phyloP scores from a whole-genome alignment of 495 filamentous ascomycete genomes.

The Aspergillus steynii region DNA sequence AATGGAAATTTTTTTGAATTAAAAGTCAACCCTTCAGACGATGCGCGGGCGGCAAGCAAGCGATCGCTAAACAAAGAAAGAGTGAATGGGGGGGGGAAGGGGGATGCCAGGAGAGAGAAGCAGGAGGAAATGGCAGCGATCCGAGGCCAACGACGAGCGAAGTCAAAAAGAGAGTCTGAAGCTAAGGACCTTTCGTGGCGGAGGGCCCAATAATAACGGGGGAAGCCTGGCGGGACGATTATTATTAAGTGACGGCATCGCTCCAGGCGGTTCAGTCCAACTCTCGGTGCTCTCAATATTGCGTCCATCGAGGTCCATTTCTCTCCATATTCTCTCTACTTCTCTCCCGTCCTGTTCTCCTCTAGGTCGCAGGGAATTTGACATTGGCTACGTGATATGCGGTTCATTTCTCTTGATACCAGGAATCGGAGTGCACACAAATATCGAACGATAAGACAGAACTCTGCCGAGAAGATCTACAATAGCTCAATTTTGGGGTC shows the following conservation, averaged over 20 bases:
- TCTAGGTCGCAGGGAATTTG: too few relatives aligned
- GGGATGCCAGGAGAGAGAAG: neutral
- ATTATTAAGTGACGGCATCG: constrained; percentile 14
- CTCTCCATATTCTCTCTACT: neutral
- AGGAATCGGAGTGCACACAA: too few relatives aligned
- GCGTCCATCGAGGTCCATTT: neutral
- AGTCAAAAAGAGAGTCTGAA: constrained; percentile 14
- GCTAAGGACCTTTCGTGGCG: constrained; percentile 27
- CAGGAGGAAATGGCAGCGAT: neutral
- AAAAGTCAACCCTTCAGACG: neutral
- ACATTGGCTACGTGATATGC: too few relatives aligned
- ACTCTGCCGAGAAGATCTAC: too few relatives aligned
- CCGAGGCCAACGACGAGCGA: neutral
- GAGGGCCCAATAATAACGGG: constrained; percentile 27
- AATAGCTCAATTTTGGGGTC: too few relatives aligned
- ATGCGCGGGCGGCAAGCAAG: neutral
- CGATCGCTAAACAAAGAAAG: constrained; percentile 1
- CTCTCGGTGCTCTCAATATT: neutral
- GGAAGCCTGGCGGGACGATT: constrained; percentile 21
- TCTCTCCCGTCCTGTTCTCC: neutral
- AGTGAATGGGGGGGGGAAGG: constrained; percentile 8
- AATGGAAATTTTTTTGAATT: neutral
- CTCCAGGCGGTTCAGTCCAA: neutral
- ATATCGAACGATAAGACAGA: too few relatives aligned
- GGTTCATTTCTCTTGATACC: too few relatives aligned